Percentiles rank a stretch among this genome's conserved stretches.
phyloP scores from a whole-genome alignment of 2,329 filamentous ascomycete genomes.

The Byssoonygena ceratinophila region DNA sequence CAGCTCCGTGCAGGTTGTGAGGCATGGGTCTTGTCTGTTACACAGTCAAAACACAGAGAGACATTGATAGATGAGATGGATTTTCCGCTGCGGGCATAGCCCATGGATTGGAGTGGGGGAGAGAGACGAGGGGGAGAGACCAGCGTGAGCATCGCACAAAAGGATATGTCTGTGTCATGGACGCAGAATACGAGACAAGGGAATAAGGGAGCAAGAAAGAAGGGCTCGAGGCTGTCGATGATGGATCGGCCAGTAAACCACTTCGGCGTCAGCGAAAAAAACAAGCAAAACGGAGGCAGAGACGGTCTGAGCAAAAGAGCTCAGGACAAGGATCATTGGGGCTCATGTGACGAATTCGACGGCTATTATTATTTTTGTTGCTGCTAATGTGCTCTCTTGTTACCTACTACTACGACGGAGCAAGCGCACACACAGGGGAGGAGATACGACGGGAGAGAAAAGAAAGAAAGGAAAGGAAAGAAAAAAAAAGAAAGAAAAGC shows the following conservation, averaged over 20 bases:
- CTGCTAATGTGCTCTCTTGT: neutral
- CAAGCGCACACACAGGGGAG: no score
- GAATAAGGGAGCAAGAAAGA: neutral
- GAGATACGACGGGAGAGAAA: neutral
- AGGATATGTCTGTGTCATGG: neutral
- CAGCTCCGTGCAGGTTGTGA: slow-evolving; percentile 2
- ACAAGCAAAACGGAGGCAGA: neutral
- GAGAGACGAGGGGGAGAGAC: neutral
- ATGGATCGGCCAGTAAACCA: neutral
- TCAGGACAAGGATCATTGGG: neutral
- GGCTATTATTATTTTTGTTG: neutral
- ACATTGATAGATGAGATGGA: neutral
- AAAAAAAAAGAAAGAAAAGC: neutral
- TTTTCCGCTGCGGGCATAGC: no score
- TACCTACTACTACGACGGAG: neutral
- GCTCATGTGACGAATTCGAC: slow-evolving; percentile 5
- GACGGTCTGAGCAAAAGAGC: slow-evolving; percentile 5
- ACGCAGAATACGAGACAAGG: slow-evolving; percentile 7
- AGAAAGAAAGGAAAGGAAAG: neutral
- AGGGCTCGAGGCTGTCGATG: no score
- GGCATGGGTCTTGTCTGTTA: slow-evolving; percentile 3
- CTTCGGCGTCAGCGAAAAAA: slow-evolving; percentile 1
- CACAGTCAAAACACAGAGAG: neutral
- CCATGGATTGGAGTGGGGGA: slow-evolving; percentile 2
- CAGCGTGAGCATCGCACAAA: slow-evolving; percentile 1